phyloP scores from a whole-genome alignment of 140 eudicot genomes.

The Erigeron philadelphicus region DNA sequence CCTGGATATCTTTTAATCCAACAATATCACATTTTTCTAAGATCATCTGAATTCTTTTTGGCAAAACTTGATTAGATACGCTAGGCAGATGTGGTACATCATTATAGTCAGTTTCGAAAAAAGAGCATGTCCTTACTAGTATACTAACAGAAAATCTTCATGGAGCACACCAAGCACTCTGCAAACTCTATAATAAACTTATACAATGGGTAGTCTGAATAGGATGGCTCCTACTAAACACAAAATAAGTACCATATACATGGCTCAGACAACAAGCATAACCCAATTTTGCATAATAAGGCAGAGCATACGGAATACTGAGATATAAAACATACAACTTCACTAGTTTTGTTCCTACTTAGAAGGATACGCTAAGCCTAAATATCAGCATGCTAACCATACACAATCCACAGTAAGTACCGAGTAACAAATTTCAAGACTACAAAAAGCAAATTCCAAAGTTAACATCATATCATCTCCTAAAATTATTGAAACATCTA shows the following conservation, averaged over 20 bases:
- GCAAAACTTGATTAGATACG: neutral
- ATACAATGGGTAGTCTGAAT: neutral
- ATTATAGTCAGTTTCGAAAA: neutral
- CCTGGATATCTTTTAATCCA: no score
- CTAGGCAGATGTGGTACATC: conserved; percentile 3
- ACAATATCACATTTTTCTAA: neutral
- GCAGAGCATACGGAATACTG: neutral
- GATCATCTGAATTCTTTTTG: conserved; percentile 6
- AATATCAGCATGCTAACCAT: conserved; percentile 10
- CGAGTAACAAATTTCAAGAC: neutral
- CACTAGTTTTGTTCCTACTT: conserved; percentile 9
- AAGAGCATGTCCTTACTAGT: neutral
- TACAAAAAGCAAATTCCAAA: neutral
- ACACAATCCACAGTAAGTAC: neutral
- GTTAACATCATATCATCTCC: conserved; percentile 20
- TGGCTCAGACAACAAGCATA: conserved; percentile 8
- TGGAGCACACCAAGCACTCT: neutral
- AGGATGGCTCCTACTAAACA: conserved; percentile 6
- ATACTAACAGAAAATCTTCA: neutral
- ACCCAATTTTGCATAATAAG: conserved; percentile 13
- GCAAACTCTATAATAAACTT: neutral
- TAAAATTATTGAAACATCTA: neutral
- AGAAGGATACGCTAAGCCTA: conserved; percentile 1
- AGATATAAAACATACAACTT: conserved; percentile 1
- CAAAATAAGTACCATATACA: conserved; percentile 1